Percentiles rank a stretch among this genome's conserved stretches.
Conservation (phyloP, 2,329 filamentous ascomycete species). For the Orbilia javanica region DNA sequence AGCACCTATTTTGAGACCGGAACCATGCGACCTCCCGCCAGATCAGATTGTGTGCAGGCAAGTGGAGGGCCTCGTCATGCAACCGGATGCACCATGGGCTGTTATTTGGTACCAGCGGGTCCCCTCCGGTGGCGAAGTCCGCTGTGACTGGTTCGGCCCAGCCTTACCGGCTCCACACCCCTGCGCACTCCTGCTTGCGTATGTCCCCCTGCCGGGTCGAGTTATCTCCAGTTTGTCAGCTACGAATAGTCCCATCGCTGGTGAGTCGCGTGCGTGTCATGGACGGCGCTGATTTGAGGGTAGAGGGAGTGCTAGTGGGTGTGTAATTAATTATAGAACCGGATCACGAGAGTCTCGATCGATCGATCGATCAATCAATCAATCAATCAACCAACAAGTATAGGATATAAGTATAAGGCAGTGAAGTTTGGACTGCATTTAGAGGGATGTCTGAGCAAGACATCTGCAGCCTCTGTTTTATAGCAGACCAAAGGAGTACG, state of each 20-base stretch:
- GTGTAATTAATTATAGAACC: slow-evolving; percentile 14
- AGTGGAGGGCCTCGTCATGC: slow-evolving; percentile 17
- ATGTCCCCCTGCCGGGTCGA: no score
- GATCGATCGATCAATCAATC: no score
- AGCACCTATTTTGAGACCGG: slow-evolving; percentile 7
- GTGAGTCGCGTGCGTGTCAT: neutral
- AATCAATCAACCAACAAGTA: no score
- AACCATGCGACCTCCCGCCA: slow-evolving; percentile 7
- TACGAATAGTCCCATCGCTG: neutral
- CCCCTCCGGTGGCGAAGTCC: slow-evolving; percentile 6
- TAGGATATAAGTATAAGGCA: no score
- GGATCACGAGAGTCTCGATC: neutral
- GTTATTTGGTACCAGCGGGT: neutral
- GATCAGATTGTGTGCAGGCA: neutral
- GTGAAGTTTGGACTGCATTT: no score
- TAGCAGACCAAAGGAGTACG: no score
- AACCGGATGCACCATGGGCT: neutral
- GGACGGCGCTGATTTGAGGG: neutral
- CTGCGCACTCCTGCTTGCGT: slow-evolving; percentile 23
- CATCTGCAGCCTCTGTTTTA: neutral
- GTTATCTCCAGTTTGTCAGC: neutral
- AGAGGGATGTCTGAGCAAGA: neutral
- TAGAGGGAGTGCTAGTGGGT: neutral
- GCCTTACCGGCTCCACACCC: slow-evolving; percentile 20
- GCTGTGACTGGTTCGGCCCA: slow-evolving; percentile 25